phyloP scores from a whole-genome alignment of 768 basidiomycete species.

The Tricholoma furcatifolium region DNA sequence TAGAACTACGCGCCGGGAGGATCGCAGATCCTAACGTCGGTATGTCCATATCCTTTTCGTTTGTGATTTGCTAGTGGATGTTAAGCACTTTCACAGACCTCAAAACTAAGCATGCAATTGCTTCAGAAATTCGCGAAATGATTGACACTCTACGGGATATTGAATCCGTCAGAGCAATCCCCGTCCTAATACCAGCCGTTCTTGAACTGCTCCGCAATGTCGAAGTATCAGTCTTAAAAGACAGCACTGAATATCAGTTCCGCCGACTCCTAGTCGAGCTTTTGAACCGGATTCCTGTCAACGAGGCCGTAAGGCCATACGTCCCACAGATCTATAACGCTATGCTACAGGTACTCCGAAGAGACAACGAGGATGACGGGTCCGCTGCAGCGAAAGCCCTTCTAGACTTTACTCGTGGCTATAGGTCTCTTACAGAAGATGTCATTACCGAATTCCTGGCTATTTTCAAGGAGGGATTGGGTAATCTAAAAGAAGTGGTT shows the following conservation, averaged over 20 bases:
- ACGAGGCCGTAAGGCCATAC: constrained; percentile 74
- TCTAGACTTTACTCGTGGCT: constrained; percentile 83
- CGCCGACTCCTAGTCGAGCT: constrained; percentile 88
- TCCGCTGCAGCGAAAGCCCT: constrained; percentile 87
- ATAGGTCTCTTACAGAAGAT: constrained; percentile 70
- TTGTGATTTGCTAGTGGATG: background rate
- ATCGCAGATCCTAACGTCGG: constrained; percentile 77
- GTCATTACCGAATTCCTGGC: constrained; percentile 76
- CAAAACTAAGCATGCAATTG: constrained; percentile 66
- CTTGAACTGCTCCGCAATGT: constrained; percentile 71
- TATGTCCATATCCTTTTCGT: constrained; percentile 24
- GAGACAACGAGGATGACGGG: constrained; percentile 97
- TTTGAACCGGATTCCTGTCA: constrained; percentile 81
- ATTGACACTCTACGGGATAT: constrained; percentile 77
- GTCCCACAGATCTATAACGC: constrained; percentile 68
- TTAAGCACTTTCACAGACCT: constrained; percentile 47
- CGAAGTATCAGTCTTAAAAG: constrained; percentile 65
- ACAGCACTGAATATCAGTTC: constrained; percentile 73
- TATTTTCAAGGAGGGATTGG: constrained; percentile 76
- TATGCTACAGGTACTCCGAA: constrained; percentile 79
- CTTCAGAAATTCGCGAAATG: constrained; percentile 77
- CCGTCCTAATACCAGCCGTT: constrained; percentile 71
- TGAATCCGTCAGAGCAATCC: constrained; percentile 68
- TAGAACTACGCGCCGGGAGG: constrained; percentile 69
- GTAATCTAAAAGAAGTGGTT: constrained; percentile 71